Evolutionary conservation across 2,329 filamentous ascomycete genomes (phyloP), one percentile per base, ranked within the genome.

Genomic region (Colletotrichum agaves): DNA sequence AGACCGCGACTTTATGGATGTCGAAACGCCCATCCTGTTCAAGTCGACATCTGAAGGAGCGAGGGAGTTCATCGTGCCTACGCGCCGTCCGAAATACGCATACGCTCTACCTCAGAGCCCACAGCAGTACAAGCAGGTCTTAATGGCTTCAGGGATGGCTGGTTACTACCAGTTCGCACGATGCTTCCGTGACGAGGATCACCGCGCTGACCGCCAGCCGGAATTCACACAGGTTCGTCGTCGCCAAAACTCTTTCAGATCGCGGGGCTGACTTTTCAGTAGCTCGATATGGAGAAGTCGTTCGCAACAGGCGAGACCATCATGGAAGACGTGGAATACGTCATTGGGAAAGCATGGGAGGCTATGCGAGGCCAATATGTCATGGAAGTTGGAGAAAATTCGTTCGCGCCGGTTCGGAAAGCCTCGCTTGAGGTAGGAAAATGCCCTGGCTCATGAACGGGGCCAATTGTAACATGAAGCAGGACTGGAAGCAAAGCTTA

Each of bases 41-140:
- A 99, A 98, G 78, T 98, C 96, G 0, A 99, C 96, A 0, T 93
- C 96, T 0, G 96, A 99, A 80, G 96, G 96, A 0, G 97, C 96
- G 1, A 87, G 95, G 55, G 96, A 99, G 77, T 99, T 99, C 70
- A 79, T 99, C 5, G 95, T 99, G 4, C 96, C 96, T 0, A 97
- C 94, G 1, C 85, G 96, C 31, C 87, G 85, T 39, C 85, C 84
- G 1, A 93, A 93, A 0, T 82, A 90, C 68, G 94, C 93, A 3
- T 99, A 98, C 78, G 96, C 96, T 8, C 83, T 99, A 19, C 94
- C 94, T 0, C 97, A 99, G 77, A 98, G 95, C 71, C 96, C 96
- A 0, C 96, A 99, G 78, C 96, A 99, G 78, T 99, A 98, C 77
- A 99, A 99, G 81, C 96, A 99, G 81, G 93, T 98, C 2, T 86